Evolutionary conservation across 768 basidiomycete species (phyloP).

Genomic region (Tulasnella sp.): DNA sequence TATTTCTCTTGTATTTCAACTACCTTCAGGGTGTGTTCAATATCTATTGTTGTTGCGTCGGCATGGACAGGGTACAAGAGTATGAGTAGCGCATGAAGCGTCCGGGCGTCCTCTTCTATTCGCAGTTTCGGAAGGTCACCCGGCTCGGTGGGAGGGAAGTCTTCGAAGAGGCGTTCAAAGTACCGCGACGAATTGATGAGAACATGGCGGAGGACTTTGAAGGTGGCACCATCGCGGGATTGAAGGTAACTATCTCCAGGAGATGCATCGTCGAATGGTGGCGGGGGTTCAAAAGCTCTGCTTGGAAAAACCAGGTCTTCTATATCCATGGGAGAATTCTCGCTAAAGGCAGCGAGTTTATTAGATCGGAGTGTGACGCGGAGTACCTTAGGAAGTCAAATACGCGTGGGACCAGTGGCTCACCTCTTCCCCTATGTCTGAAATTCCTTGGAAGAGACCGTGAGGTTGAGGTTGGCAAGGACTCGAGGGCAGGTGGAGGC

Average conservation of each 20-base stretch:
- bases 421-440: neutral
- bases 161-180: neutral
- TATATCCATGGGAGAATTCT: neutral
- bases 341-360: neutral
- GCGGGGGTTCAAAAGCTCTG: neutral
- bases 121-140: neutral
- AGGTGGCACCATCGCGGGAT: neutral
- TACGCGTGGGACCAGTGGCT: neutral
- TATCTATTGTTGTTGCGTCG: neutral
- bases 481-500: too few species aligned
- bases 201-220: constrained; percentile 2
- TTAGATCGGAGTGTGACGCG: neutral
- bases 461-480: too few species aligned
- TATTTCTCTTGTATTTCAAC: neutral
- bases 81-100: neutral
- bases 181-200: neutral
- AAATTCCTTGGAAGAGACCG: neutral
- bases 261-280: neutral
- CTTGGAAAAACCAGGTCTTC: neutral
- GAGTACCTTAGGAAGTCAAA: neutral
- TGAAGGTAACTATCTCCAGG: neutral
- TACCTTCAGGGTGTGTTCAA: neutral
- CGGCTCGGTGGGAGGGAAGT: neutral
- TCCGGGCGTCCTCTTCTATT: neutral
- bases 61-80: neutral